A percentile compares a stretch with the other conserved stretches of the same genome.
Evolutionary conservation across 1,139 yeast genomes (phyloP).

Genomic region (Kodamaea suecica): DNA sequence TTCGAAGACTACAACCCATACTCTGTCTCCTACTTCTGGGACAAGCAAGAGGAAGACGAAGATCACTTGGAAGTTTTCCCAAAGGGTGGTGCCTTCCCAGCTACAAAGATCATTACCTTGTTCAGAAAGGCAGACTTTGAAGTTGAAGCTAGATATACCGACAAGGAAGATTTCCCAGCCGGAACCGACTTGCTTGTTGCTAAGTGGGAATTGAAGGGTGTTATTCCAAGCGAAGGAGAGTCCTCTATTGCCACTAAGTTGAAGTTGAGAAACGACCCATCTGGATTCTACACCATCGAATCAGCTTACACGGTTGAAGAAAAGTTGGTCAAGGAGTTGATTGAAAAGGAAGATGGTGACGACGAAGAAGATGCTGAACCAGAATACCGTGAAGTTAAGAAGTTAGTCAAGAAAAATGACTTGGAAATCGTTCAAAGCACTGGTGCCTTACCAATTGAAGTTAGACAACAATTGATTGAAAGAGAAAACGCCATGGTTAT

Average conservation of each 20-base stretch:
- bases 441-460: conserved; percentile 65
- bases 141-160: conserved; percentile 82
- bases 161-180: conserved; percentile 67
- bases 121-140: conserved; percentile 89
- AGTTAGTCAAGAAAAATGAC: conserved; percentile 88
- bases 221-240: conserved; percentile 73
- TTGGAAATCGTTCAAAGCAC: conserved; percentile 54
- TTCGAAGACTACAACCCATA: conserved; percentile 91
- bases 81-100: conserved; percentile 87
- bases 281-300: conserved; percentile 92
- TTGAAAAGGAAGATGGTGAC: conserved; percentile 66
- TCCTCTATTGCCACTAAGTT: conserved; percentile 82
- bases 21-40: conserved; percentile 96
- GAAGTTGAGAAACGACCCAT: conserved; percentile 95
- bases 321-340: conserved; percentile 76
- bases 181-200: conserved; percentile 71
- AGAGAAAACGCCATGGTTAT: conserved; percentile 78
- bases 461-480: conserved; percentile 66
- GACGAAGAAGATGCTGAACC: conserved; percentile 62
- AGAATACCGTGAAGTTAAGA: conserved; percentile 86
- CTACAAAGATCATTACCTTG: conserved; percentile 91
- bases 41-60: conserved; percentile 86
- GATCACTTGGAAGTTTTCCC: conserved; percentile 97
- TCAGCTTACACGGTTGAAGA: conserved; percentile 95
- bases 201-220: conserved; percentile 85